Evolutionary conservation across 176 grass and related monocot species (phyloP), one percentile per base, ranked within the genome.

Genomic region (Elymus sibiricus): DNA sequence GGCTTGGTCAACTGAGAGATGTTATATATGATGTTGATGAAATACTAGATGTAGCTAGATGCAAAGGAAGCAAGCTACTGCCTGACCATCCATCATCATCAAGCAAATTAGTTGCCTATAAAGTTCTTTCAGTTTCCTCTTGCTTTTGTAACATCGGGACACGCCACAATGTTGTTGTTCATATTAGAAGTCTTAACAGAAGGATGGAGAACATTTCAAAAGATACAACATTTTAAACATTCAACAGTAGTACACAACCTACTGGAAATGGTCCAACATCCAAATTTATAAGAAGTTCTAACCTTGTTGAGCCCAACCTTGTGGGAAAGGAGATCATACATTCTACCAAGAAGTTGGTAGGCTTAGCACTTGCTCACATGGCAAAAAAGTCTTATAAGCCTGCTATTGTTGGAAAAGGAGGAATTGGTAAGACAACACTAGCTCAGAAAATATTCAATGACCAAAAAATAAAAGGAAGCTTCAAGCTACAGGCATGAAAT

Each of bases 371-470:
- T 38, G 7, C 12, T 56, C 22, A 93, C 11, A 76, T 46, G 14
- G 40, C 17, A 66, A 42, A 60, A 6, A 87, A 88, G 27, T n/a
- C 37, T 26, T 64, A 75, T 17, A 69, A 74, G 7, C 7, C 76
- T 10, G 46, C 61, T 10, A 74, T 92, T 38, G 53, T 51, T 26
- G 90, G 90, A 24, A 86, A 5, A 64, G 85, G 78, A 27, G 89
- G 89, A 13, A 46, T 91, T n/a, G 89, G 89, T 5, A 92, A 92
- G 35, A 91, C 89, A 19, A 91, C 74, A 4, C 70, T 90, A 2
- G 79, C 90, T 81, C 90, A 82, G 61, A 85, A 88, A 65, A 37
- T 88, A 40, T 88, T 70, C 35, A 69, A 88, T 46, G 55, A 88
- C 24, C 49, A 22, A 13, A 64, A 27, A 44, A 8, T 86, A 5